Conservation (phyloP, 805 yeast genomes). For the Starmerella geochares region DNA sequence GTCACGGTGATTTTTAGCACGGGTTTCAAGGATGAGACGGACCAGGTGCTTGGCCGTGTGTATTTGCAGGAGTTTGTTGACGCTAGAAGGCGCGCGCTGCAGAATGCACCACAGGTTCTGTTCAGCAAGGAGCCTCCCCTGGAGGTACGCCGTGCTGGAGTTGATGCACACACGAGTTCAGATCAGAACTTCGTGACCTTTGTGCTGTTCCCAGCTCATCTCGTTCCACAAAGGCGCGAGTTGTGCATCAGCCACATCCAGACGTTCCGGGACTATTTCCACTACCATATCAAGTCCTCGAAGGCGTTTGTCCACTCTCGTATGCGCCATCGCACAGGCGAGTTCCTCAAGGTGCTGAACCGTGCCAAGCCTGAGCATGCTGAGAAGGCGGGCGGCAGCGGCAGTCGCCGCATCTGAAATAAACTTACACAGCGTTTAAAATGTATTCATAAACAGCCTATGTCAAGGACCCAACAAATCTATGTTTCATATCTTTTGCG, state of each 20-base stretch:
- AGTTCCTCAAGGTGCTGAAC: constrained; percentile 87
- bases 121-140: constrained; percentile 88
- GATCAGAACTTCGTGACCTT: constrained; percentile 43
- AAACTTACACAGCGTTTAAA: too few relatives aligned
- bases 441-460: too few relatives aligned
- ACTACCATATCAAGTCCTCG: constrained; percentile 95
- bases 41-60: constrained; percentile 43
- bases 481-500: too few relatives aligned
- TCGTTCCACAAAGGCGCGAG: constrained; percentile 64
- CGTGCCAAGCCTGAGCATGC: constrained; percentile 91
- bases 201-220: constrained; percentile 42
- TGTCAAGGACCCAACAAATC: too few relatives aligned
- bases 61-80: constrained; percentile 68
- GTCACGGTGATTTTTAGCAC: constrained; percentile 95
- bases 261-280: constrained; percentile 91
- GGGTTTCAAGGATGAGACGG: constrained; percentile 91
- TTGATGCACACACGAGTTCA: constrained; percentile 33
- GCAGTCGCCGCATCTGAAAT: background rate
- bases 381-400: constrained; percentile 1
- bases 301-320: constrained; percentile 97
- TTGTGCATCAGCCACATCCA: constrained; percentile 85
- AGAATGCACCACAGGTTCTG: constrained; percentile 96
- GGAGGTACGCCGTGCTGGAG: constrained; percentile 48
- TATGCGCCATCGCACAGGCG: constrained; percentile 92
- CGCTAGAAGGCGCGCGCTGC: constrained; percentile 89